These are phyloP conservation scores for Pistacia vera DNA, from an alignment of 345 rosid genomes.

Conservation along the genomic window DNA sequence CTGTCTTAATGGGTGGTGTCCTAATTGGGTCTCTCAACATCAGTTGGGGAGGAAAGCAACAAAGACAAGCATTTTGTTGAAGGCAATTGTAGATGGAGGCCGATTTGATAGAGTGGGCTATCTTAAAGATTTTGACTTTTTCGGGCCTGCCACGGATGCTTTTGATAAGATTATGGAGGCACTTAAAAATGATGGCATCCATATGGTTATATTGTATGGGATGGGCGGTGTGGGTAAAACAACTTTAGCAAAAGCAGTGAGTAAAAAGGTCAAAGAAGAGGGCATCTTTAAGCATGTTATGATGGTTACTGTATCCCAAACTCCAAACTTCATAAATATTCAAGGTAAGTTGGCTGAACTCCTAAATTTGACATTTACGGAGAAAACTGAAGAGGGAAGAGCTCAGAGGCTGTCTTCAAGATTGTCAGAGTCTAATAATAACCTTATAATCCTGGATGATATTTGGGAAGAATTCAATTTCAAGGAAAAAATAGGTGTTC, in stretches of 20 bases:
- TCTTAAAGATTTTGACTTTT: not conserved
- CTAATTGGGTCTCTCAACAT: not conserved
- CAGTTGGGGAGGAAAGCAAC: not conserved
- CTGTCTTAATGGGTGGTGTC: too few relatives aligned
- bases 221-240: conserved; percentile 13
- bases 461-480: too few relatives aligned
- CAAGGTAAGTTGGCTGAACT: conserved; percentile 10
- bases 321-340: conserved; percentile 1
- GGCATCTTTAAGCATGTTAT: conserved; percentile 9
- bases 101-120: not conserved
- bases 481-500: too few relatives aligned
- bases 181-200: not conserved
- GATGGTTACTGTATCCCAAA: not conserved
- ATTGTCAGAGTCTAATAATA: not conserved
- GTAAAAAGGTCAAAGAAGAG: not conserved
- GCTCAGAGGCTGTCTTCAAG: not conserved
- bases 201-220: conserved; percentile 17
- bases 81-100: not conserved
- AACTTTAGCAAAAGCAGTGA: conserved; percentile 4
- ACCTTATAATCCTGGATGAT: too few relatives aligned
- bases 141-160: not conserved
- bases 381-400: conserved; percentile 1
- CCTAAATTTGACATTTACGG: not conserved
- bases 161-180: not conserved
- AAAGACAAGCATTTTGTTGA: not conserved